A percentile compares a stretch with the other conserved stretches of the same genome.
These are phyloP conservation scores for Monilinia laxa DNA, from an alignment of 2,329 filamentous ascomycete species.

Conservation along the genomic window DNA sequence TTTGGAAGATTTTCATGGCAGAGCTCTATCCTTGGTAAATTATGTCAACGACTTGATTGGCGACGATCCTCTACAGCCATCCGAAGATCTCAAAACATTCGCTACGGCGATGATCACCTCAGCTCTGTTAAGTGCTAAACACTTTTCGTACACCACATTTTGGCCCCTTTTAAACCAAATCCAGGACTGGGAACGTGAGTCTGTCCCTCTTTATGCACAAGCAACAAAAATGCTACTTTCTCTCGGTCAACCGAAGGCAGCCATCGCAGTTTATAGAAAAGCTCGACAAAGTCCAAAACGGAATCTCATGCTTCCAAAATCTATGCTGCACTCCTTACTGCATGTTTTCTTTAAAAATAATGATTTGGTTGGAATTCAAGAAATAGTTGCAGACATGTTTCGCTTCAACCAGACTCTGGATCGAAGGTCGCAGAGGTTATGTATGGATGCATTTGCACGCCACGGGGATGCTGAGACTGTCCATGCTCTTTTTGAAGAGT, in stretches of 20 bases:
- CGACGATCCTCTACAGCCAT: not conserved
- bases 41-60: constrained; percentile 20
- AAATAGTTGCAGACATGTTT: constrained; percentile 43
- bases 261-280: constrained; percentile 33
- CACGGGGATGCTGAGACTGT: constrained; percentile 49
- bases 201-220: constrained; percentile 28
- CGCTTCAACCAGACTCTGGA: constrained; percentile 37
- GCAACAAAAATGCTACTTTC: constrained; percentile 29
- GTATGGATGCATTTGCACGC: constrained; percentile 45
- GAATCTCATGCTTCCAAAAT: constrained; percentile 26
- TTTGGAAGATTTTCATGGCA: constrained; percentile 12
- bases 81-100: constrained; percentile 24
- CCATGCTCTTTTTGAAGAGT: constrained; percentile 46
- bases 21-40: constrained; percentile 25
- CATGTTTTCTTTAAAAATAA: constrained; percentile 37
- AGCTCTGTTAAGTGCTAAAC: constrained; percentile 27
- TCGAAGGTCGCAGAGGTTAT: constrained; percentile 39
- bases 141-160: constrained; percentile 27
- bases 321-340: constrained; percentile 38
- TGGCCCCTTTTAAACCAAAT: constrained; percentile 30
- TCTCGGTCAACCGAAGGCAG: constrained; percentile 29
- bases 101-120: constrained; percentile 27
- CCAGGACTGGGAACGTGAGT: constrained; percentile 29
- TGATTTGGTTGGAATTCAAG: constrained; percentile 41
- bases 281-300: constrained; percentile 26